Evolutionary conservation across 1,139 yeast genomes (phyloP), one percentile per base, ranked within the genome.

Genomic region (Taphrina deformans): DNA sequence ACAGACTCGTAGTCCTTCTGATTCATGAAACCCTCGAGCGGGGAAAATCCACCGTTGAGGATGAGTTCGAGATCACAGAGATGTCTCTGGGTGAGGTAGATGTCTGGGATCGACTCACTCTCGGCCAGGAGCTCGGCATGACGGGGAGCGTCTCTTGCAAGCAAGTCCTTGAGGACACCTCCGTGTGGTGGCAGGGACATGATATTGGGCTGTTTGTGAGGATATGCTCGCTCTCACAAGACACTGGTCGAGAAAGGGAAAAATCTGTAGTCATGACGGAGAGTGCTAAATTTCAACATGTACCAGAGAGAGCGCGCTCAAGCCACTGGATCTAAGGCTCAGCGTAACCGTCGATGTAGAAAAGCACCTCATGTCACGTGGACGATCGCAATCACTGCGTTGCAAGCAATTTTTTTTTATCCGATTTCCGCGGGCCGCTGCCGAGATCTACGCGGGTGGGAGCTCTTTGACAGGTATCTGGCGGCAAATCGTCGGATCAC

Each of bases 11-110:
- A 92, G 76, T 92, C 97, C 68, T 83, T 82, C 78, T 91, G 85
- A 73, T 82, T 85, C 76, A 92, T 79, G 79, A 92, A 92, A 1
- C 98, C 97, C 66, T 85, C 84, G 71, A 92, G 82, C 53, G 98
- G 98, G 55, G 97, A 89, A 75, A 92, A 92, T 4, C 98, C 98
- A 76, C 98, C 98, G 72, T 88, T 88, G 70, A 92, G 80, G 73
- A 92, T 89, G 76, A 92, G 82, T 78, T 92, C 98, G 74, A 92
- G 79, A 77, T 92, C 98, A 78, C 98, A 92, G 68, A 92, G 81
- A 76, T 92, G 98, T 76, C 98, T 87, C 69, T 86, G 93, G 27
- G 96, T 87, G 71, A 92, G 81, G 23, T 78, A 79, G 67, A 88
- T 77, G 50, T 83, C 79, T 35, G 83, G 80, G 65, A 87, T 80